Evolutionary conservation across 345 rosid species (phyloP).

Genomic region (Excoecaria cochinchinensis): DNA sequence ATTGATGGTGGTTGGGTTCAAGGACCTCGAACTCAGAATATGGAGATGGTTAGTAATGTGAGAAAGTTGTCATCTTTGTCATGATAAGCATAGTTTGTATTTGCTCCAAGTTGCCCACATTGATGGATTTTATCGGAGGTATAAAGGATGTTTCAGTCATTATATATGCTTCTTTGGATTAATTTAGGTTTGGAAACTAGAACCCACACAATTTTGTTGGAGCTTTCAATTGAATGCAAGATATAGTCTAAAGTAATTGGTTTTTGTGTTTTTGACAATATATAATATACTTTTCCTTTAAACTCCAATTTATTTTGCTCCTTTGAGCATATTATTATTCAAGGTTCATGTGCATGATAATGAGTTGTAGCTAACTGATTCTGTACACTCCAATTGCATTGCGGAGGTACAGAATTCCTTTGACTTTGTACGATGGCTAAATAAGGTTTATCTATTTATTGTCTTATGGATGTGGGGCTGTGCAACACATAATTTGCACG

Average conservation of each 20-base stretch:
- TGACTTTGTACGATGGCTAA: too few relatives aligned
- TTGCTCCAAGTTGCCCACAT: neutral
- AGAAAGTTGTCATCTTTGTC: constrained; percentile 20
- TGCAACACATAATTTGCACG: too few relatives aligned
- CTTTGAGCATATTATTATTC: neutral
- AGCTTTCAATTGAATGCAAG: constrained; percentile 6
- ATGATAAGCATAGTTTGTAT: neutral
- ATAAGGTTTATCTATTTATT: too few relatives aligned
- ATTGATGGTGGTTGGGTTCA: constrained; percentile 84
- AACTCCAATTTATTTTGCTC: neutral
- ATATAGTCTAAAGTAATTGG: neutral
- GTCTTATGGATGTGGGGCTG: too few relatives aligned
- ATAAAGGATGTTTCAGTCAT: neutral
- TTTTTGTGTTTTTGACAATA: neutral
- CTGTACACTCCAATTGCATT: neutral
- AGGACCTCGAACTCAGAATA: constrained; percentile 28
- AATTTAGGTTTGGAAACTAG: constrained; percentile 1
- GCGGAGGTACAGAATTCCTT: too few relatives aligned
- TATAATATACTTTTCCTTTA: neutral
- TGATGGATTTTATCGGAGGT: constrained; percentile 7
- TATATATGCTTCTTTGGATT: constrained; percentile 8
- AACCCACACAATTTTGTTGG: constrained; percentile 19
- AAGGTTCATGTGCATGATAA: neutral
- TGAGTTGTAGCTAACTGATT: neutral
- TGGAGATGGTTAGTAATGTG: constrained; percentile 17